Percentiles rank a stretch among this genome's conserved stretches.
These are phyloP conservation scores for Alternaria alternata DNA, from an alignment of 2,329 filamentous ascomycete species.

Conservation along the genomic window DNA sequence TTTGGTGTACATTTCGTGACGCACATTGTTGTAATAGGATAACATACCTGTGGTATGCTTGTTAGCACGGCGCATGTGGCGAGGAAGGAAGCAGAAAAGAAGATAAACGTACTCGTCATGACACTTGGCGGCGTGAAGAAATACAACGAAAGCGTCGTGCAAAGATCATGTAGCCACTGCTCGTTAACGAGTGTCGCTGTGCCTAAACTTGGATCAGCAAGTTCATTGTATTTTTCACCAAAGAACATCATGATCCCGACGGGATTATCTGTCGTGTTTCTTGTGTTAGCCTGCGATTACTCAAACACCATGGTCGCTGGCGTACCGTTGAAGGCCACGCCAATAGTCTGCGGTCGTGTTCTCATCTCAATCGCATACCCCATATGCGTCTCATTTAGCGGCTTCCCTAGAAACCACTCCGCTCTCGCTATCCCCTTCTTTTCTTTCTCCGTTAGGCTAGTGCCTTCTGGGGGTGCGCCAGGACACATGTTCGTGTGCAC, in stretches of 20 bases:
- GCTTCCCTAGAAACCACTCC: conserved; percentile 44
- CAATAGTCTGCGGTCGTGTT: conserved; percentile 55
- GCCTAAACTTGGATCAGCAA: conserved; percentile 41
- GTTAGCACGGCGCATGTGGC: neutral
- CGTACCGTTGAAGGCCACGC: conserved; percentile 49
- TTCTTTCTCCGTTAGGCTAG: conserved; percentile 45
- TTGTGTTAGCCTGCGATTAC: neutral
- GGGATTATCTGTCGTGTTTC: conserved; percentile 43
- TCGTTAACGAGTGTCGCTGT: conserved; percentile 41
- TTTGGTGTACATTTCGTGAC: conserved; percentile 50
- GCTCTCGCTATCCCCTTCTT: conserved; percentile 40
- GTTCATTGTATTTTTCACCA: conserved; percentile 55
- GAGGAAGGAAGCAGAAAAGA: neutral
- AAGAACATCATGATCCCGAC: conserved; percentile 56
- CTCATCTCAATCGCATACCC: conserved; percentile 55
- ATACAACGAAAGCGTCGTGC: conserved; percentile 41
- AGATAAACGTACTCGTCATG: conserved; percentile 35
- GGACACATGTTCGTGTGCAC: conserved; percentile 56
- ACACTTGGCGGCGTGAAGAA: conserved; percentile 51
- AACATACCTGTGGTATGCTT: conserved; percentile 29
- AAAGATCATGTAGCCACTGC: conserved; percentile 41
- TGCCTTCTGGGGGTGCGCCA: conserved; percentile 43
- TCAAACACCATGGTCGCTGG: neutral
- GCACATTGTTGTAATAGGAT: conserved; percentile 52
- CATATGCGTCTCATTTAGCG: conserved; percentile 49